Evolutionary conservation across 768 basidiomycete species (phyloP).

Genomic region (Phlebiopsis flavidoalba): DNA sequence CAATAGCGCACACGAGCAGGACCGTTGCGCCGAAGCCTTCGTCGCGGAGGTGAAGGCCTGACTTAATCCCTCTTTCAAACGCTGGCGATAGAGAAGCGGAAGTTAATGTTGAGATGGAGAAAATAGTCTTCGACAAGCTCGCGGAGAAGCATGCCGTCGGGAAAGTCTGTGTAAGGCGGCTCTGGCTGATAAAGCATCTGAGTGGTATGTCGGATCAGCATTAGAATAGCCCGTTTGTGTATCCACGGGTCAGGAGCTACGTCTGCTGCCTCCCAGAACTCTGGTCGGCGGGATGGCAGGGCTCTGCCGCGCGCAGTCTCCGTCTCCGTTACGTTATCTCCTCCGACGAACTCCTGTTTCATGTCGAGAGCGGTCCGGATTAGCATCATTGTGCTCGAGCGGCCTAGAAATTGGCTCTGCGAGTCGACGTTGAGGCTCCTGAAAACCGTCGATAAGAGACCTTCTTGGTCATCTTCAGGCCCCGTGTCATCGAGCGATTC

Average conservation of each 20-base stretch:
- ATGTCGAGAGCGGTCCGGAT: constrained; percentile 37
- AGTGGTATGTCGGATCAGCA: neutral
- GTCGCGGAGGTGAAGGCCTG: constrained; percentile 29
- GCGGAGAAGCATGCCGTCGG: constrained; percentile 21
- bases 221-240: neutral
- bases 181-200: neutral
- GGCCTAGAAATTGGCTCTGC: constrained; percentile 32
- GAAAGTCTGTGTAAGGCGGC: constrained; percentile 18
- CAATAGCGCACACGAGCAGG: constrained; percentile 40
- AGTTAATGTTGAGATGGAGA: constrained; percentile 25
- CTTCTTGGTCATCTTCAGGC: neutral
- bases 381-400: constrained; percentile 35
- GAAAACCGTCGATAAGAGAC: neutral
- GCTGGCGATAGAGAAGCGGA: constrained; percentile 36
- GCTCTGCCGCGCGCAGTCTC: neutral
- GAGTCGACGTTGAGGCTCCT: constrained; percentile 20
- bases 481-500: neutral
- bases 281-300: neutral
- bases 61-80: constrained; percentile 29
- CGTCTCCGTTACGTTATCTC: neutral
- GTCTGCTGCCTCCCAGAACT: neutral
- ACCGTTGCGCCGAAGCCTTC: constrained; percentile 32
- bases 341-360: constrained; percentile 32
- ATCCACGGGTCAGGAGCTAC: neutral
- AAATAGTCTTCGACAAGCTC: constrained; percentile 42